Conservation (phyloP, 495 filamentous ascomycete species). For the Aspergillus incahuasiensis region DNA sequence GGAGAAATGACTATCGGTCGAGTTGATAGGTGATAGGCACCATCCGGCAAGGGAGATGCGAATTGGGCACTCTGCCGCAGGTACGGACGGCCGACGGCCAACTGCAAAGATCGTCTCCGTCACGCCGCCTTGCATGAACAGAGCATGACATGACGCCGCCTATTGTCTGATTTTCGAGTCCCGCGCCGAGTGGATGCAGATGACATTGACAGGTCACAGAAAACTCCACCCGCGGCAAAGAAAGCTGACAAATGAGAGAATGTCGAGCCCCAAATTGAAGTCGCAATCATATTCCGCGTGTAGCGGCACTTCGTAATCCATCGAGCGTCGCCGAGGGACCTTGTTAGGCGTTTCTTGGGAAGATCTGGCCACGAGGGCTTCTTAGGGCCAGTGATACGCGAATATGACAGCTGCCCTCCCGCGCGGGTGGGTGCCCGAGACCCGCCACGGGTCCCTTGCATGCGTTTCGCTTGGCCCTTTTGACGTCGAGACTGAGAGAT, state of each 20-base stretch:
- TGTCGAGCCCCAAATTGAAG: neutral
- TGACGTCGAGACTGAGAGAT: neutral
- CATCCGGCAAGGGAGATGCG: neutral
- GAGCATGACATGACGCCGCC: neutral
- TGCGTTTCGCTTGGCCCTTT: neutral
- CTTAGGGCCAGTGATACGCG: neutral
- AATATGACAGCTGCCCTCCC: neutral
- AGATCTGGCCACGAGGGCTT: neutral
- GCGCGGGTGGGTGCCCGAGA: conserved; percentile 6
- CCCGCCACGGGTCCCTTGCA: neutral
- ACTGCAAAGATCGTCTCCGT: neutral
- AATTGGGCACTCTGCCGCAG: neutral
- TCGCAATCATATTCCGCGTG: neutral
- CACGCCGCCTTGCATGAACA: conserved; percentile 3
- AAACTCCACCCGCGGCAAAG: conserved; percentile 9
- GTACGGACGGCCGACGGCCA: neutral
- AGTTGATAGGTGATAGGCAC: neutral
- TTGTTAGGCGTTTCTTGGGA: neutral
- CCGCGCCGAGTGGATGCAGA: neutral
- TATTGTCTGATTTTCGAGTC: conserved; percentile 9
- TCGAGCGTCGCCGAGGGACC: neutral
- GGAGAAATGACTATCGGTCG: neutral
- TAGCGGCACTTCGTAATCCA: neutral
- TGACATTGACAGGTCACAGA: conserved; percentile 10
- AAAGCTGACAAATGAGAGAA: neutral